phyloP scores from a whole-genome alignment of 352 stramenopile genomes.

The Phytopythium litorale region DNA sequence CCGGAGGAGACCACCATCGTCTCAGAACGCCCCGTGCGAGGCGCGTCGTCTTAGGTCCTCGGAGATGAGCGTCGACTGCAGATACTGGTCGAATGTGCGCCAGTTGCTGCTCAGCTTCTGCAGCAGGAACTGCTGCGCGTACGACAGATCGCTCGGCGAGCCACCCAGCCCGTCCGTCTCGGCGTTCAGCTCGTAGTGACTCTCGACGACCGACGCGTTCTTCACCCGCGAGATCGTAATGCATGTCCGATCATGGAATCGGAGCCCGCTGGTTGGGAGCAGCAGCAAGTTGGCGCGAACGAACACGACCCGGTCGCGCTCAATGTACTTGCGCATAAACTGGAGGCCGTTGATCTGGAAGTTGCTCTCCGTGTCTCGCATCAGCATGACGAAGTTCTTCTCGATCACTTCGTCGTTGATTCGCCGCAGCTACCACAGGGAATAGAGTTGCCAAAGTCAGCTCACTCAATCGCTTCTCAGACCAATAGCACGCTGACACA shows the following conservation, averaged over 20 bases:
- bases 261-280: conserved; percentile 8
- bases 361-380: conserved; percentile 10
- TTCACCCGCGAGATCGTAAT: conserved; percentile 11
- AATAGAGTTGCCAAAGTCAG: not conserved
- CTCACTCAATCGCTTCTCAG: not conserved
- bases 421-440: conserved; percentile 9
- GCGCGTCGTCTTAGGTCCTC: not conserved
- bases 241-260: conserved; percentile 18
- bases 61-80: not conserved
- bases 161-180: conserved; percentile 11
- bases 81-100: conserved; percentile 1
- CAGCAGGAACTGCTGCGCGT: conserved; percentile 5
- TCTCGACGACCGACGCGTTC: conserved; percentile 9
- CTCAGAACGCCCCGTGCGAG: not conserved
- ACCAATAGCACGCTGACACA: not conserved
- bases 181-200: conserved; percentile 16
- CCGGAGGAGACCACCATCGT: too few relatives aligned
- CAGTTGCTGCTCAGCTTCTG: conserved; percentile 1
- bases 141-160: conserved; percentile 11
- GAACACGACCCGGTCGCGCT: conserved; percentile 12
- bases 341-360: conserved; percentile 19
- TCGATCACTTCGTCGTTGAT: conserved; percentile 11
- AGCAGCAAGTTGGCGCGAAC: conserved; percentile 12
- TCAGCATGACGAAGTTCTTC: conserved; percentile 18
- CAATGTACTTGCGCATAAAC: conserved; percentile 21